Evolutionary conservation across 1,284 basidiomycete species (phyloP), one percentile per base, ranked within the genome.

Genomic region (Boletus smithii): DNA sequence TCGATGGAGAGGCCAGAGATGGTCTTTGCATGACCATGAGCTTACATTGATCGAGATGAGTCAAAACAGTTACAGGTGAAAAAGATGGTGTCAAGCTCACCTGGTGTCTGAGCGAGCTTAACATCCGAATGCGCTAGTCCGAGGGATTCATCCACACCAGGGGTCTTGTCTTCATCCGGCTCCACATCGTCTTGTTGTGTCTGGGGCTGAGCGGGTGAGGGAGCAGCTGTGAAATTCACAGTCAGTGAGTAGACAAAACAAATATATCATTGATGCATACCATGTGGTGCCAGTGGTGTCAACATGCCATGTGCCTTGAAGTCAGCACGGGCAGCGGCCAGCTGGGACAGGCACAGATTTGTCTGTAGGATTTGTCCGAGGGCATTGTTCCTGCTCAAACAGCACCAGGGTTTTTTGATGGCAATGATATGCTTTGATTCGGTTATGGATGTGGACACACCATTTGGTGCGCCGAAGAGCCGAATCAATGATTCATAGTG

Each of bases 261-360:
- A 10, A n/a, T 22, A 31, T 23, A 22, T 29, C 7, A 5, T n/a
- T n/a, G 17, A 29, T 29, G 9, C 5, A 11, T 29, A 29, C 17
- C 23, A 24, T 10, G 23, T 7, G 3, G 24, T 8, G 23, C 16
- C 5, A 16, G 10, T 33, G 10, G n/a, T 33, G 41, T 23, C 18
- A 49, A 14, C 45, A 48, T 49, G 14, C 32, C 46, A 5, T 13
- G 7, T 3, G 32, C 31, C 8, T 49, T 29, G 18, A 50, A 50
- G 20, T 49, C n/a, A 2, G n/a, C 24, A 27, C 5, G 13, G 2
- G 42, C 41, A 5, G 46, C 33, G 1, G 29, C 18, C 2, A 51
- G 46, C 10, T 49, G 17, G 1, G 27, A 39, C 1, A 51, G 33
- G n/a, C 2, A 5, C 14, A 30, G 42, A 20, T 49, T 51, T 2